Evolutionary conservation across 2,329 filamentous ascomycete species (phyloP).

Genomic region (Chaetomiaceae sp.): DNA sequence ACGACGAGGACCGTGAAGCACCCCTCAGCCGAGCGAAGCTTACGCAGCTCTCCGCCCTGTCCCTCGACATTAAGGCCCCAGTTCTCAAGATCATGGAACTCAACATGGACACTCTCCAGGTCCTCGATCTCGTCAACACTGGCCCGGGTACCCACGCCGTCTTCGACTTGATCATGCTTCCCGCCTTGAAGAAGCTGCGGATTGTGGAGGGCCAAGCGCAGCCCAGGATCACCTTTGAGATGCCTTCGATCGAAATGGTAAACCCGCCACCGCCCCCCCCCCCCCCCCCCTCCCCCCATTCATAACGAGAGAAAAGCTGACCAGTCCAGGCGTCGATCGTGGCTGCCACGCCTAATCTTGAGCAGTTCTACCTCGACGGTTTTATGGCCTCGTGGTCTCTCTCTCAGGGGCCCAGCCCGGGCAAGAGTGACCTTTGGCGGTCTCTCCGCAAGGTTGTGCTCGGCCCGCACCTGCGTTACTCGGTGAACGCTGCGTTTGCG

Average conservation of each 20-base stretch:
- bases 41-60: conserved; percentile 11
- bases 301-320: neutral
- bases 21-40: neutral
- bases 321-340: conserved; percentile 7
- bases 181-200: conserved; percentile 9
- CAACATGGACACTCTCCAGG: neutral
- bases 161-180: neutral
- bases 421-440: conserved; percentile 6
- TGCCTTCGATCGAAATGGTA: neutral
- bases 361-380: conserved; percentile 16
- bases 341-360: conserved; percentile 15
- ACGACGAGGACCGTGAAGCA: neutral
- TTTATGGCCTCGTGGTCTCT: neutral
- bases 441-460: conserved; percentile 13
- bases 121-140: conserved; percentile 6
- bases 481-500: neutral
- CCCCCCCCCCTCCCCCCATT: too few species aligned
- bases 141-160: neutral
- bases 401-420: neutral
- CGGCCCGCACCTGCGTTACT: neutral
- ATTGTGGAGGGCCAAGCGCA: neutral
- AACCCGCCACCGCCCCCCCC: too few species aligned
- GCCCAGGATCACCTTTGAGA: neutral
- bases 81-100: neutral
- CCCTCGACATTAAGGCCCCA: neutral